These are phyloP conservation scores for Sphagnum fallax DNA, from an alignment of 228 moss, liverwort and hornwort genomes.

Conservation along the genomic window DNA sequence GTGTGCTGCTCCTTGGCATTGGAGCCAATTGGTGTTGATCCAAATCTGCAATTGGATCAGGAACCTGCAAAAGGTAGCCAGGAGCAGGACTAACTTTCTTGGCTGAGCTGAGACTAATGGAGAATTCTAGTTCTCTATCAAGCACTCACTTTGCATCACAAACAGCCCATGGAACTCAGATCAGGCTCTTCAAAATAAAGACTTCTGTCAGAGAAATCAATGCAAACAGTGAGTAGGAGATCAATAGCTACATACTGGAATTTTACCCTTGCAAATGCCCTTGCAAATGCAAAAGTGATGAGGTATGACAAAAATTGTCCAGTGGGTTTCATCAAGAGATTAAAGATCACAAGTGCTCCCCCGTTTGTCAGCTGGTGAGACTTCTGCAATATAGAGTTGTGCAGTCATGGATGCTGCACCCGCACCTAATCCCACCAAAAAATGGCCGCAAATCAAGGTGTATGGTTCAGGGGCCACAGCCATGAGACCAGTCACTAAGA, in stretches of 20 bases:
- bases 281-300: conserved; percentile 67
- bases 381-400: conserved; percentile 89
- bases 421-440: conserved; percentile 76
- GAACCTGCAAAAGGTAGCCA: no score
- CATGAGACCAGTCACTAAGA: conserved; percentile 70
- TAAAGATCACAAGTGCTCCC: conserved; percentile 72
- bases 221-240: not conserved
- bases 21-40: no score
- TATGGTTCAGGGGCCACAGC: conserved; percentile 52
- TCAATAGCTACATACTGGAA: not conserved
- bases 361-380: conserved; percentile 62
- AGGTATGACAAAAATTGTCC: conserved; percentile 81
- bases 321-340: conserved; percentile 77
- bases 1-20: no score
- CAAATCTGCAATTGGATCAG: no score
- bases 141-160: no score
- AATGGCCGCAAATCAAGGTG: conserved; percentile 60
- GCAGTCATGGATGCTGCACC: conserved; percentile 89
- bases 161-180: no score
- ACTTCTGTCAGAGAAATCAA: no score
- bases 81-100: no score
- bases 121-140: no score
- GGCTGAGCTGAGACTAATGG: no score
- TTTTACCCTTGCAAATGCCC: not conserved
- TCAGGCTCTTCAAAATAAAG: not conserved